Conservation (phyloP, 2,329 filamentous ascomycete species). For the Didymella segeticola region DNA sequence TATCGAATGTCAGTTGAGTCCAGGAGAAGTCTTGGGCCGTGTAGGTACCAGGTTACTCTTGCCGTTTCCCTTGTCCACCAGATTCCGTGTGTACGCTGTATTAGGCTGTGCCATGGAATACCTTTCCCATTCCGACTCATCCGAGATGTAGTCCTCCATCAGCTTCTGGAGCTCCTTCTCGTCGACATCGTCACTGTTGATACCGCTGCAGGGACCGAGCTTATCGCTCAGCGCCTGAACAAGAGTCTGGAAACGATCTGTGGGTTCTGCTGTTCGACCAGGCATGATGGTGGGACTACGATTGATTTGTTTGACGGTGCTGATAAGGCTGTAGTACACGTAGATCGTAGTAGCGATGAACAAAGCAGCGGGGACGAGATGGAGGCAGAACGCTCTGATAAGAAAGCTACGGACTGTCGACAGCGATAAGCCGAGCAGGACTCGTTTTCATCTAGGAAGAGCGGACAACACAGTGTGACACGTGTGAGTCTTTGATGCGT, state of each 20-base stretch:
- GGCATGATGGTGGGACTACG: conserved; percentile 27
- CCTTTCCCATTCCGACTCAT: conserved; percentile 72
- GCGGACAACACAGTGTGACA: conserved; percentile 13
- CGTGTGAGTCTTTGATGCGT: conserved; percentile 14
- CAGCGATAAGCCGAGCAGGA: conserved; percentile 17
- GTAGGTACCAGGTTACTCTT: conserved; percentile 71
- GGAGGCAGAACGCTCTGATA: background rate
- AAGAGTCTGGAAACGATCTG: conserved; percentile 67
- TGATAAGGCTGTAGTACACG: background rate
- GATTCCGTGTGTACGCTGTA: conserved; percentile 81
- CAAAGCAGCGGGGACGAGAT: background rate
- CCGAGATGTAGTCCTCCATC: conserved; percentile 77
- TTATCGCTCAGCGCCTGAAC: conserved; percentile 75
- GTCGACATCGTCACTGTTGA: conserved; percentile 83
- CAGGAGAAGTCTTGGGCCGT: background rate
- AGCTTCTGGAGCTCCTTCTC: conserved; percentile 71
- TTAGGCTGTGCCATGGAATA: conserved; percentile 77
- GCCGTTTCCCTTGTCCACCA: conserved; percentile 88
- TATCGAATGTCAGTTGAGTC: conserved; percentile 46
- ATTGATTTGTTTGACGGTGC: background rate
- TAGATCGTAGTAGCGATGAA: background rate
- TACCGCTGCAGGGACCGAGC: conserved; percentile 80
- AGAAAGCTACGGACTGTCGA: conserved; percentile 11
- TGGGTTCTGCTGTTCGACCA: conserved; percentile 24
- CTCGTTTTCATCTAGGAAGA: conserved; percentile 19